These are phyloP conservation scores for Hylodesmum podocarpum DNA, from an alignment of 306 rosid species.

Conservation along the genomic window DNA sequence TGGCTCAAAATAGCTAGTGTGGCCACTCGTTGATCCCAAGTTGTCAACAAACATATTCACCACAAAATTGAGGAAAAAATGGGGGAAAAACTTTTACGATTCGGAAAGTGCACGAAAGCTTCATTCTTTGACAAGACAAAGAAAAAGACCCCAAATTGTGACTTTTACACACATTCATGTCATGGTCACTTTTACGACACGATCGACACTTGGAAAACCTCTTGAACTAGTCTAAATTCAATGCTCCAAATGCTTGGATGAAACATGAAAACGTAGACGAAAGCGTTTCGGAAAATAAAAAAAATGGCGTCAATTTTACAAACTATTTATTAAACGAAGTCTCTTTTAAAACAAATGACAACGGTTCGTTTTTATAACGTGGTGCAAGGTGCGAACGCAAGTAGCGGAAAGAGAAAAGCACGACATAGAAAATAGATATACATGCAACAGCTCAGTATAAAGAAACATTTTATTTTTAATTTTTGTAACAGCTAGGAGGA, in stretches of 20 bases:
- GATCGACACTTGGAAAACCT: not conserved
- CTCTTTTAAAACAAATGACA: too few relatives aligned
- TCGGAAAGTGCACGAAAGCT: slow-evolving; percentile 14
- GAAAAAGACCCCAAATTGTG: not conserved
- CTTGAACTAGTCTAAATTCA: not conserved
- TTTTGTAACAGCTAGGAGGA: too few relatives aligned
- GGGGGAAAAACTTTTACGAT: not conserved
- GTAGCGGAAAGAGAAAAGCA: too few relatives aligned
- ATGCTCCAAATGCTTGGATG: not conserved
- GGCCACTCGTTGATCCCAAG: not conserved
- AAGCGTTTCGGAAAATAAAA: too few relatives aligned
- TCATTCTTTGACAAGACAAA: not conserved
- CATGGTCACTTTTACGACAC: not conserved
- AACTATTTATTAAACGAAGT: too few relatives aligned
- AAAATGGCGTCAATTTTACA: too few relatives aligned
- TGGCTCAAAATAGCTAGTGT: slow-evolving; percentile 1
- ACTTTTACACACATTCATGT: not conserved
- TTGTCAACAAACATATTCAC: not conserved
- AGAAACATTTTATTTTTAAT: too few relatives aligned
- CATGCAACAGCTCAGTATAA: too few relatives aligned
- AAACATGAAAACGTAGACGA: not conserved
- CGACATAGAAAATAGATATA: too few relatives aligned
- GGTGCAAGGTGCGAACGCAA: too few relatives aligned
- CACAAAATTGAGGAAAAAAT: slow-evolving; percentile 2
- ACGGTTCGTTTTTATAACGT: too few relatives aligned